Base-by-base conservation (phyloP, 768 basidiomycete genomes). In the Russula virescens region DNA sequence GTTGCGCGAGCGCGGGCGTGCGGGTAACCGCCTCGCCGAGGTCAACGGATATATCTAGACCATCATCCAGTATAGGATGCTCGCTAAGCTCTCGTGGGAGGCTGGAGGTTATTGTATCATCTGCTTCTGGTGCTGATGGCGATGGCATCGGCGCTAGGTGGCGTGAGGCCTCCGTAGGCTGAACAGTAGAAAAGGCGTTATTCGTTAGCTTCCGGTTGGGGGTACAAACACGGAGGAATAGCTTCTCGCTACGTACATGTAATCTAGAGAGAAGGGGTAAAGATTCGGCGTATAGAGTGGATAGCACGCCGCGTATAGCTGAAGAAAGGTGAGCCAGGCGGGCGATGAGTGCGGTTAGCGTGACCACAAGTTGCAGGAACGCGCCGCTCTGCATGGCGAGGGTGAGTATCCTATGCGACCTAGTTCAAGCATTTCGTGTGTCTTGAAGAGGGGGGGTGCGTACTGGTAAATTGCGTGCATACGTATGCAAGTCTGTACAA, bases 361-460 rank as follows among this genome's bases (percentile, higher is more conserved):
- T 75, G 50, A 93, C 69, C n/a, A 86, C 73, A 18, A 89, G 70
- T 64, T 87, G 86, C 14, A 88, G 75, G 68, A 93, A 93, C 19
- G 88, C 85, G 19, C 86, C 88, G 0, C 83, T 80, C 70, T 87
- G 87, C 78, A 92, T 81, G 38, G 82, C 80, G 26, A 85, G 75
- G 31, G 77, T 73, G 62, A 90, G 83, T 31, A 80, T 80, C 49
- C 89, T 92, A 25, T 43, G 43, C 10, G 46, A 52, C 13, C 64
- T 26, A 54, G 48, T 58, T 19, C 43, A 53, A 21, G 58, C 43
- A 6, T 14, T 43, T 57, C 54, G 42, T 5, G 34, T 16, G 21
- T 45, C 18, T 38, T 18, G 16, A n/a, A 26, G 6, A 57, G 10
- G 40, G 56, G 18, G 14, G 60, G 13, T 40, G 50, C 26, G 64